Evolutionary conservation across 352 stramenopile species (phyloP), one percentile per base, ranked within the genome.

Genomic region (Pythium folliculosum): DNA sequence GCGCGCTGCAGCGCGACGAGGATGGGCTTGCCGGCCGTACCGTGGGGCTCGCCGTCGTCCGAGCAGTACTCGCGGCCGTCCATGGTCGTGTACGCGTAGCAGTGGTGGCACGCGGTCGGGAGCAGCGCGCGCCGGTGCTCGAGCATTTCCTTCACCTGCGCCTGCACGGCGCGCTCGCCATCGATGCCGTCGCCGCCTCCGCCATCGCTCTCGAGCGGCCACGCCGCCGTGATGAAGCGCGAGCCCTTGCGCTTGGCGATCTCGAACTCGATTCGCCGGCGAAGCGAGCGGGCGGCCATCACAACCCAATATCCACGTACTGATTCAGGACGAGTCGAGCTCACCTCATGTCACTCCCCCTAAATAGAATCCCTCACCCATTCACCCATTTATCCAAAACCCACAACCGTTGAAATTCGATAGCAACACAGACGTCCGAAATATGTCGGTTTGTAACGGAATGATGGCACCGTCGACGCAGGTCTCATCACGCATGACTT

Each of bases 161-260:
- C 44, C 1, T 81, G 77, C 19, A 72, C 65, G 7, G 13, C 9
- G 16, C 23, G 49, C 27, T 71, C 76, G 50, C 37, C 51, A 32
- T 78, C 59, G n/a, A 49, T 67, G 22, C 48, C 48, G 30, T 37
- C 70, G 19, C 48, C 43, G 6, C 43, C 23, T 8, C n/a, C 45
- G 6, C 48, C 32, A 12, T 23, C 45, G 30, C 23, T 53, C n/a
- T 69, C 54, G 17, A 92, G 63, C 25, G 86, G 86, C 76, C 76
- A 89, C 32, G 74, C 81, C 5, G 80, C 82, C 8, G 81, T 75
- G 67, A 92, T 91, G 75, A 94, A 94, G 62, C 86, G 84, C 44
- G 86, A 94, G 60, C 82, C 81, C 71, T 92, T 94, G 70, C 82
- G 84, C 78, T 94, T 94, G 23, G 75, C 80, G 63, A 86, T 87